Evolutionary conservation across 163 green algal species (phyloP).

Genomic region (Coccomyxa subellipsoidea): DNA sequence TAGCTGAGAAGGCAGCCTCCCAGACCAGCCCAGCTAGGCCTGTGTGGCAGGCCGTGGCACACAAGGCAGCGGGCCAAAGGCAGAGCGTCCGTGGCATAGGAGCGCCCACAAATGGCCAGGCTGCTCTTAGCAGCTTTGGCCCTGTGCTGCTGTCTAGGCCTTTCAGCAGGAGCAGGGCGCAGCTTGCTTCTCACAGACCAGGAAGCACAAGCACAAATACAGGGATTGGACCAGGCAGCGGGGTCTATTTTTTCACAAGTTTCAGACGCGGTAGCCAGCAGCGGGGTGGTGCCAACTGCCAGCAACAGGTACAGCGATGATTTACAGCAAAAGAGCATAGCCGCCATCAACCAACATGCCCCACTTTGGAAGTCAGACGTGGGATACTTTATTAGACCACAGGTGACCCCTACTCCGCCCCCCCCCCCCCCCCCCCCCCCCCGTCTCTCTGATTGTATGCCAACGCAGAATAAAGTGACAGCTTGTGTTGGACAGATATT

Average conservation of each 20-base stretch:
- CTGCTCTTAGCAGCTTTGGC: not conserved
- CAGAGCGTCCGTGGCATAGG: not conserved
- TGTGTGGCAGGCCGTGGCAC: too few species aligned
- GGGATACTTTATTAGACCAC: constrained; percentile 6
- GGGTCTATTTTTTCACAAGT: not conserved
- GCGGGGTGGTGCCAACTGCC: not conserved
- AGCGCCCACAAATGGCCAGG: not conserved
- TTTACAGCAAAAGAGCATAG: not conserved
- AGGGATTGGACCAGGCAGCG: not conserved
- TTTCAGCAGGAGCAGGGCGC: not conserved
- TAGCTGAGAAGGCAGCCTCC: not conserved
- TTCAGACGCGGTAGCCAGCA: not conserved
- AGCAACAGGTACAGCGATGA: not conserved
- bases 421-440: too few species aligned
- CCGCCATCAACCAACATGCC: not conserved
- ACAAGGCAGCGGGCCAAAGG: too few species aligned
- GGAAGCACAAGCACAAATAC: not conserved
- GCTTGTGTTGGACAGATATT: too few species aligned
- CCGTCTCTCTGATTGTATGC: not conserved
- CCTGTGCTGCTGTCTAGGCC: not conserved
- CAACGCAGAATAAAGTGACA: too few species aligned
- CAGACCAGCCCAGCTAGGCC: not conserved
- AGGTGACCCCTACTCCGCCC: not conserved
- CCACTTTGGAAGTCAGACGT: not conserved
- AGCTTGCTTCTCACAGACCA: not conserved